phyloP scores from a whole-genome alignment of 768 basidiomycete species.

The Lanmaoa rubissima region DNA sequence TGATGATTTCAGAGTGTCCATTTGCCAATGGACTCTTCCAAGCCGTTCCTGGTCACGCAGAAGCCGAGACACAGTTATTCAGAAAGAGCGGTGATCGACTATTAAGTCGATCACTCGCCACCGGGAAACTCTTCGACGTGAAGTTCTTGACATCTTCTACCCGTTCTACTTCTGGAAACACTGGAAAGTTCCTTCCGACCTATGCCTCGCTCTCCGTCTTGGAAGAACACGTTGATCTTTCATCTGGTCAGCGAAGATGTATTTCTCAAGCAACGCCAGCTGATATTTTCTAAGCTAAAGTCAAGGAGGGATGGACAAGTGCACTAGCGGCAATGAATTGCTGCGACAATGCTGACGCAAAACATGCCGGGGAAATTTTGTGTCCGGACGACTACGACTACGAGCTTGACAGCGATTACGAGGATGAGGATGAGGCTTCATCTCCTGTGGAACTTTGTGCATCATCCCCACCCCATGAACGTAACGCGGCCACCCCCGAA shows the following conservation, averaged over 20 bases:
- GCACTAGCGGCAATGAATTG: background rate
- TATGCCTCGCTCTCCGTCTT: conserved; percentile 19
- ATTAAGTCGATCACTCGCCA: conserved; percentile 14
- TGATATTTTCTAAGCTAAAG: conserved; percentile 11
- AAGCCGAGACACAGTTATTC: background rate
- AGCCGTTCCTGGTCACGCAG: background rate
- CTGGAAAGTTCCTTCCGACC: background rate
- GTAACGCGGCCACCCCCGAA: background rate
- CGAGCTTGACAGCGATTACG: conserved; percentile 26
- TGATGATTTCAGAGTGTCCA: conserved; percentile 17
- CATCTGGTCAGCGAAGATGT: conserved; percentile 6
- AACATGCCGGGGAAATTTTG: too few species aligned
- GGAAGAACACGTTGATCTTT: conserved; percentile 3
- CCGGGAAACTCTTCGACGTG: conserved; percentile 21
- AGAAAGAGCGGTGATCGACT: conserved; percentile 4
- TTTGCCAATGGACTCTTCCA: conserved; percentile 16
- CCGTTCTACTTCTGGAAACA: background rate
- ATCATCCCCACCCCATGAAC: background rate
- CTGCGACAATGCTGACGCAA: background rate
- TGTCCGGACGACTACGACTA: conserved; percentile 16
- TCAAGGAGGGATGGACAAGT: conserved; percentile 9
- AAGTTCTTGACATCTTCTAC: conserved; percentile 15
- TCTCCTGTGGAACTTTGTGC: background rate
- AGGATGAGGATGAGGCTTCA: conserved; percentile 18
- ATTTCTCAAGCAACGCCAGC: background rate